A percentile compares a stretch with the other conserved stretches of the same genome.
These are phyloP conservation scores for Mycothermus thermophilus DNA, from an alignment of 495 filamentous ascomycete genomes.

Conservation along the genomic window DNA sequence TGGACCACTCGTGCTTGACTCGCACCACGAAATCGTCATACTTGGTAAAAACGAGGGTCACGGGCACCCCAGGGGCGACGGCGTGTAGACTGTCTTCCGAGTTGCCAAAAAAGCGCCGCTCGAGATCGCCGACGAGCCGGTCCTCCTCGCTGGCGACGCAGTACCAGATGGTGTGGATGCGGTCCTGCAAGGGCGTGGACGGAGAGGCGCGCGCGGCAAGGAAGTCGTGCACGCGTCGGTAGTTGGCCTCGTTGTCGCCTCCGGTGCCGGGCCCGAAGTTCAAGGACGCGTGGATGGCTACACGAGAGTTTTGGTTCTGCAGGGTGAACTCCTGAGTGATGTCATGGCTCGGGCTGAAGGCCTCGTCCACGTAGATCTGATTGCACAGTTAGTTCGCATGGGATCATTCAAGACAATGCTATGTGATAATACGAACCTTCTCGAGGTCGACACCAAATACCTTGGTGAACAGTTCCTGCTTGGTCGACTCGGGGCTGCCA, in stretches of 20 bases:
- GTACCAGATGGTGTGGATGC: conserved; percentile 20
- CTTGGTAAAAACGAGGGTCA: conserved; percentile 16
- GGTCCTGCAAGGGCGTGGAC: conserved; percentile 1
- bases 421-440: too few relatives aligned
- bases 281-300: conserved; percentile 14
- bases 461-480: conserved; percentile 17
- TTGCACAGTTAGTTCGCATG: too few relatives aligned
- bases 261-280: conserved; percentile 11
- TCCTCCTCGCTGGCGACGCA: conserved; percentile 15
- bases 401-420: too few relatives aligned
- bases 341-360: conserved; percentile 11
- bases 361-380: conserved; percentile 12
- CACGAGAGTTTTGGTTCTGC: conserved; percentile 12
- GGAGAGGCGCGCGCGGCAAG: background rate
- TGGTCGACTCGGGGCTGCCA: conserved; percentile 18
- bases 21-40: conserved; percentile 18
- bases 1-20: conserved; percentile 15
- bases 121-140: conserved; percentile 6
- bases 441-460: conserved; percentile 18
- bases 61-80: conserved; percentile 9
- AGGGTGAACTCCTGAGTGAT: conserved; percentile 14
- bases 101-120: conserved; percentile 12
- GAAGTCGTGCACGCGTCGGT: conserved; percentile 10
- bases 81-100: background rate
- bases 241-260: conserved; percentile 3